Conservation (phyloP, 495 filamentous ascomycete species). For the Tricharina praecox region DNA sequence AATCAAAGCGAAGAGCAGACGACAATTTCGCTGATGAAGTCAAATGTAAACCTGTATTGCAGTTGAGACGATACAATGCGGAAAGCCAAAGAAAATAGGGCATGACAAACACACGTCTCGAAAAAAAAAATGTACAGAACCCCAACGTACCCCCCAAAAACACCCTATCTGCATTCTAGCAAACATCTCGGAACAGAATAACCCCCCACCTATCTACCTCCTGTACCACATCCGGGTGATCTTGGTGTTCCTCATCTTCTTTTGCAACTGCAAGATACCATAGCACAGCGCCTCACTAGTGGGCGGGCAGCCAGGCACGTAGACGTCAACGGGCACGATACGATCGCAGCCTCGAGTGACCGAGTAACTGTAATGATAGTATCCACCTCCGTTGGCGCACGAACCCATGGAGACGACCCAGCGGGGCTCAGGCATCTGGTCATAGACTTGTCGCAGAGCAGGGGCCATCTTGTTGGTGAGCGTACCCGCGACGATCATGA, state of each 20-base stretch:
- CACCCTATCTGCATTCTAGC: neutral
- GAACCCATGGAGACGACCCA: constrained; percentile 89
- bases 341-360: constrained; percentile 77
- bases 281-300: constrained; percentile 80
- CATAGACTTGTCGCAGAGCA: constrained; percentile 84
- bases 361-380: constrained; percentile 87
- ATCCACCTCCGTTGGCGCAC: constrained; percentile 84
- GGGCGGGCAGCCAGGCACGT: constrained; percentile 83
- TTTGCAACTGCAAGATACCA: constrained; percentile 70
- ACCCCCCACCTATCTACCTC: constrained; percentile 29
- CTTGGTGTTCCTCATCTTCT: constrained; percentile 70
- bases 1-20: no score
- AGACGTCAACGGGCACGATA: constrained; percentile 82
- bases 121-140: no score
- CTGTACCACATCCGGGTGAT: constrained; percentile 52
- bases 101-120: no score
- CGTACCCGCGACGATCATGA: constrained; percentile 95
- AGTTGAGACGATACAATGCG: no score
- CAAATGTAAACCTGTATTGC: no score
- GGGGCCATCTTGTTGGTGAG: constrained; percentile 98
- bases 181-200: neutral
- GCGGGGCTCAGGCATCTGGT: constrained; percentile 91
- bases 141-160: no score
- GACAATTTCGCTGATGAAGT: no score
- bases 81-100: no score